Base-by-base conservation (phyloP, 805 yeast species). In the Vanderwaltozyma verrucispora region DNA sequence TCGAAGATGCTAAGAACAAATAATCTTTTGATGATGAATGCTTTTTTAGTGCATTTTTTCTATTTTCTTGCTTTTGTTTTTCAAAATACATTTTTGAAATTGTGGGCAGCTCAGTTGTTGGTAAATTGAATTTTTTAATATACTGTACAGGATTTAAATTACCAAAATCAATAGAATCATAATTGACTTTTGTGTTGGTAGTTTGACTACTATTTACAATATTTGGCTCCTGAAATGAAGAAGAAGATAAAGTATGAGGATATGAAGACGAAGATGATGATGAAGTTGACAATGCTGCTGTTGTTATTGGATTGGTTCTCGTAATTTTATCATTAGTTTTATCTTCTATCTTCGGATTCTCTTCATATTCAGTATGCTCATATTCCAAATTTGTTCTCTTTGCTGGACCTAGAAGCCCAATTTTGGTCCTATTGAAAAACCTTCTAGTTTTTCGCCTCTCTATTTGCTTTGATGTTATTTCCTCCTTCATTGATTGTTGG, bases 131-230 rank as follows among this genome's bases (percentile, higher is more conserved):
- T 44, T 56, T 56, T 39, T 55, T 62, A 16, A 60, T 45, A 41
- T 62, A 65, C 43, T 64, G 67, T 28, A 62, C 61, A 9, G 69
- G 69, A 41, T 64, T 65, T 36, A 64, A 44, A 6, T 61, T 62
- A 32, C 62, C 64, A 47, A 64, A 62, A 16, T 63, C 62, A 30
- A 54, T 48, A 2, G 34, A 33, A 3, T 45, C 38, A 33, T 49
- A 49, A 33, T 49, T 42, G 25, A 37, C 36, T 14, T 21, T 10
- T 17, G 38, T 30, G 11, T 35, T 21, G 14, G 26, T 27, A 10
- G 42, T 5, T 21, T 25, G 21, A 15, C 12, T 32, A n/a, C 23
- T 33, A 18, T 19, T 30, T 14, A 33, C 15, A 15, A 25, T 28
- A 15, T 28, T 33, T 18, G 32, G 20, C 14, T 33, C 36, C 4